Evolutionary conservation across 306 rosid species (phyloP).

Genomic region (Rubus parviflorus): DNA sequence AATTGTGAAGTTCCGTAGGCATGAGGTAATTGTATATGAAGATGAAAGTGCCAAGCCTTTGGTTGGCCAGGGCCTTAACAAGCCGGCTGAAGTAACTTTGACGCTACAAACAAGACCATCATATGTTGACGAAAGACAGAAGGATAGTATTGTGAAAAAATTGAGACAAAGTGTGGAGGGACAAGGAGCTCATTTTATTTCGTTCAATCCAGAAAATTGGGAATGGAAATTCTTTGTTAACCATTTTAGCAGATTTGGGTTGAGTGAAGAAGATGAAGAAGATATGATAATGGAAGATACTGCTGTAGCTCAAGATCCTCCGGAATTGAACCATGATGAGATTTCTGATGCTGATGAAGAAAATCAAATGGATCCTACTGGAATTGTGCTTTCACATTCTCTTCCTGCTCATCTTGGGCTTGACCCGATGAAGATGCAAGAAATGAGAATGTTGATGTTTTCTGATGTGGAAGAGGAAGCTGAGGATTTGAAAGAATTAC

Average conservation of each 20-base stretch:
- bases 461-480: slow-evolving; percentile 49
- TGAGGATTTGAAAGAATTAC: slow-evolving; percentile 41
- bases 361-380: slow-evolving; percentile 37
- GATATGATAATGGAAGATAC: slow-evolving; percentile 65
- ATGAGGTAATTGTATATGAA: slow-evolving; percentile 69
- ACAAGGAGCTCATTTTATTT: slow-evolving; percentile 77
- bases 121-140: slow-evolving; percentile 35
- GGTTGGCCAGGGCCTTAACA: slow-evolving; percentile 84
- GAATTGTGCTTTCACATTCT: slow-evolving; percentile 74
- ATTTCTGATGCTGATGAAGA: slow-evolving; percentile 54
- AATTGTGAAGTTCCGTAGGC: slow-evolving; percentile 62
- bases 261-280: slow-evolving; percentile 82
- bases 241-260: slow-evolving; percentile 97
- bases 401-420: slow-evolving; percentile 96
- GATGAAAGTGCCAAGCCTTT: slow-evolving; percentile 71
- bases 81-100: slow-evolving; percentile 90
- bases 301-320: slow-evolving; percentile 39
- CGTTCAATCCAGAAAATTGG: slow-evolving; percentile 59
- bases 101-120: slow-evolving; percentile 39
- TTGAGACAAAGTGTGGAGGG: slow-evolving; percentile 52
- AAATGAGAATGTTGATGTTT: slow-evolving; percentile 92
- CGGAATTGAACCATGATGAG: slow-evolving; percentile 43
- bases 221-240: slow-evolving; percentile 82
- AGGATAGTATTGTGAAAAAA: slow-evolving; percentile 40
- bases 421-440: slow-evolving; percentile 87